Conservation (phyloP, 371 early-diverging fungal species). For the Rhizopus microsporus region DNA sequence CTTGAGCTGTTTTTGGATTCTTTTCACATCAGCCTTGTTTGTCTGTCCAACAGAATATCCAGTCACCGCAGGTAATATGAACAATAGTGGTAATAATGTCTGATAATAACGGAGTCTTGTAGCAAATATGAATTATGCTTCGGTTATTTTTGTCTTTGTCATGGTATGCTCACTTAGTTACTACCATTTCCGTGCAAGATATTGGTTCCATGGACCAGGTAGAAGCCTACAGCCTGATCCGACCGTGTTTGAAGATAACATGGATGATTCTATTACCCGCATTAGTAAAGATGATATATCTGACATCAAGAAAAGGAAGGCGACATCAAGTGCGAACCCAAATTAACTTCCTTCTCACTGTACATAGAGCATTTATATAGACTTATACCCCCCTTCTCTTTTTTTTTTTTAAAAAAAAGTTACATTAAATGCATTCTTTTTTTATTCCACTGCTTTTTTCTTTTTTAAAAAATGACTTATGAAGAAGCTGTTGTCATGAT, state of each 20-base stretch:
- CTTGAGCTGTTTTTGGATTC: conserved; percentile 56
- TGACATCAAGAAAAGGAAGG: no score
- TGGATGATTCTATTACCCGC: conserved; percentile 13
- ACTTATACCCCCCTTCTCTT: neutral
- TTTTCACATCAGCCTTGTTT: conserved; percentile 61
- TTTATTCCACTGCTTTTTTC: neutral
- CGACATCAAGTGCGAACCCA: no score
- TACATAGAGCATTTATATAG: neutral
- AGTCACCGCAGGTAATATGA: conserved; percentile 40
- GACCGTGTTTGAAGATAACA: conserved; percentile 14
- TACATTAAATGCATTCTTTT: neutral
- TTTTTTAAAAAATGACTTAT: neutral
- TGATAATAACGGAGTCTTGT: neutral
- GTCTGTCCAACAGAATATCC: conserved; percentile 61
- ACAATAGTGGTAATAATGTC: neutral
- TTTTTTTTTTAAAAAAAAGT: neutral
- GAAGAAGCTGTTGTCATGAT: neutral
- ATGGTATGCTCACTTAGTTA: conserved; percentile 36
- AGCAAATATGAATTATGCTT: conserved; percentile 52
- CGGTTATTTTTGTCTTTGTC: conserved; percentile 39
- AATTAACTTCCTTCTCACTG: no score
- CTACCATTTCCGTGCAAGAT: conserved; percentile 49
- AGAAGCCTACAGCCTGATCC: conserved; percentile 37
- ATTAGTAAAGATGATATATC: no score
- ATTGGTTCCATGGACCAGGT: conserved; percentile 53